Evolutionary conservation across 495 filamentous ascomycete genomes (phyloP).

Genomic region (Talaromyces wortmannii): DNA sequence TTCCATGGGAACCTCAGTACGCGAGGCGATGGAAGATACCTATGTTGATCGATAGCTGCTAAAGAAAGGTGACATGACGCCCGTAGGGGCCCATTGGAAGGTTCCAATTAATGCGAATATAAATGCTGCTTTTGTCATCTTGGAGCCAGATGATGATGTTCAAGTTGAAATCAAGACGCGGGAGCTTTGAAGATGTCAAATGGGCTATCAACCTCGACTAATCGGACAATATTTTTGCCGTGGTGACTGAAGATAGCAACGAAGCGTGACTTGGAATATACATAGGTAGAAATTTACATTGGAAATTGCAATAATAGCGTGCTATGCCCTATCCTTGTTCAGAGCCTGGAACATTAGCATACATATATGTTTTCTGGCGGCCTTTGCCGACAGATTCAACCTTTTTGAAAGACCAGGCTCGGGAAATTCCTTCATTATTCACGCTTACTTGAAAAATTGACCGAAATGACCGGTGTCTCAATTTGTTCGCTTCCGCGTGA

Average conservation of each 20-base stretch:
- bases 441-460: too few relatives aligned
- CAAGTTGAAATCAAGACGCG: conserved; percentile 17
- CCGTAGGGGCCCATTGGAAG: conserved; percentile 3
- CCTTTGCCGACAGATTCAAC: too few relatives aligned
- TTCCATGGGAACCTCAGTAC: conserved; percentile 6
- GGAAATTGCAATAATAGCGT: too few relatives aligned
- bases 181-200: conserved; percentile 11
- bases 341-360: too few relatives aligned
- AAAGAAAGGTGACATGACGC: conserved; percentile 13
- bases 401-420: too few relatives aligned
- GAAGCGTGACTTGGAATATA: background rate
- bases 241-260: background rate
- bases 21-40: conserved; percentile 11
- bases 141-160: conserved; percentile 20
- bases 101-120: conserved; percentile 14
- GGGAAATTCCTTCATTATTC: too few relatives aligned
- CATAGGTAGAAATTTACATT: too few relatives aligned
- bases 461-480: too few relatives aligned
- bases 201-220: background rate
- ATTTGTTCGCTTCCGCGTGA: too few relatives aligned
- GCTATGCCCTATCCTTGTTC: too few relatives aligned
- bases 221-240: background rate
- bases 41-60: conserved; percentile 9
- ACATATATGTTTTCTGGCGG: too few relatives aligned
- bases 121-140: conserved; percentile 13